These are phyloP conservation scores for Podospora pseudocomata DNA, from an alignment of 495 filamentous ascomycete genomes.

Conservation along the genomic window DNA sequence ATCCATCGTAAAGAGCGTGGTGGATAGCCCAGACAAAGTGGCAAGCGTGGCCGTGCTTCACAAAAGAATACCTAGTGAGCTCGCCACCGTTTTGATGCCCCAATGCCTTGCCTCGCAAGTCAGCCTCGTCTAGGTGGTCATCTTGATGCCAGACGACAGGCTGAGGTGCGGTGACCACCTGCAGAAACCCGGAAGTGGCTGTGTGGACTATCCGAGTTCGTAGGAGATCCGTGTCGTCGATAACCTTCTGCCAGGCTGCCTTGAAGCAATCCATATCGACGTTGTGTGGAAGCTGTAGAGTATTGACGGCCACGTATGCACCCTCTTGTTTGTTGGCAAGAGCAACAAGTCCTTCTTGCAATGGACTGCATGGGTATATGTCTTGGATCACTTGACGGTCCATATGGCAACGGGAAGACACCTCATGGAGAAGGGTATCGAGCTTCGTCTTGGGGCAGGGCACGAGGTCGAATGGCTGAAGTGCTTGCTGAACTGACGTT, in stretches of 20 bases:
- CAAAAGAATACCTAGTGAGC: constrained; percentile 28
- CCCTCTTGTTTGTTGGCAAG: constrained; percentile 39
- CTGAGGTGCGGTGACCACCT: constrained; percentile 20
- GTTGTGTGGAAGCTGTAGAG: constrained; percentile 39
- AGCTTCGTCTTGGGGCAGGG: constrained; percentile 22
- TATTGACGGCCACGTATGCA: constrained; percentile 41
- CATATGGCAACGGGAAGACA: constrained; percentile 44
- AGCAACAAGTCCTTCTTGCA: constrained; percentile 52
- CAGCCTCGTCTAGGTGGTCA: constrained; percentile 16
- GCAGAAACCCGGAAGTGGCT: constrained; percentile 15
- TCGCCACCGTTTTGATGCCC: constrained; percentile 20
- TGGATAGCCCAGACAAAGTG: constrained; percentile 58
- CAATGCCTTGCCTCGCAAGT: constrained; percentile 18
- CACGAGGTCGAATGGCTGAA: constrained; percentile 49
- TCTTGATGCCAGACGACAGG: constrained; percentile 22
- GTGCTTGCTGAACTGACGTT: neutral
- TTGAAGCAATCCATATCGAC: constrained; percentile 44
- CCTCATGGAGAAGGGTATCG: constrained; percentile 39
- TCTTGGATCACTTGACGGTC: constrained; percentile 45
- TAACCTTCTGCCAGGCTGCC: constrained; percentile 49
- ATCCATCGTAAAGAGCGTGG: constrained; percentile 64
- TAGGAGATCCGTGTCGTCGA: constrained; percentile 58
- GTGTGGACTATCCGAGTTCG: constrained; percentile 59
- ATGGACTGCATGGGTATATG: constrained; percentile 57
- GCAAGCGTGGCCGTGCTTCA: constrained; percentile 7